These are phyloP conservation scores for Zalaria obscura DNA, from an alignment of 2,329 filamentous ascomycete species.

Conservation along the genomic window DNA sequence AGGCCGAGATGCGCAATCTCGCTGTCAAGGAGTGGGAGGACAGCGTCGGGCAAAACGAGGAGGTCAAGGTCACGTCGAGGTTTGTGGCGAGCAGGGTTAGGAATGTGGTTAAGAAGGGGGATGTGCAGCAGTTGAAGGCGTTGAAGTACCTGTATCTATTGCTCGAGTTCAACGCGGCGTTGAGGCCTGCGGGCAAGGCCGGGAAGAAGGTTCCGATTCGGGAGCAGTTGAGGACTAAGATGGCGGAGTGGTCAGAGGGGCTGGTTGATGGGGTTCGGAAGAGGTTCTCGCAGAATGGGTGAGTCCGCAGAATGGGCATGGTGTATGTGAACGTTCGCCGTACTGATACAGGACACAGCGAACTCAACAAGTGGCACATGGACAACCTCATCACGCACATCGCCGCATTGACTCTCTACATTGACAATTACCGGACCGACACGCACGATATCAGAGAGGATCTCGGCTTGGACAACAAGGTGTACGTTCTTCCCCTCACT, in stretches of 20 bases:
- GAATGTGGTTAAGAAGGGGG: slow-evolving; percentile 38
- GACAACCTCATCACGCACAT: slow-evolving; percentile 63
- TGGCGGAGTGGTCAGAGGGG: slow-evolving; percentile 42
- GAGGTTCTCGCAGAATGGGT: slow-evolving; percentile 50
- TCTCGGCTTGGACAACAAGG: slow-evolving; percentile 54
- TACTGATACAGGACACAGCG: slow-evolving; percentile 13
- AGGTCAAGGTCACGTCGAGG: slow-evolving; percentile 42
- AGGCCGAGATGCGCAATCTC: slow-evolving; percentile 51
- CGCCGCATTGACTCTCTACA: slow-evolving; percentile 54
- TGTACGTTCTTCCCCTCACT: slow-evolving; percentile 22
- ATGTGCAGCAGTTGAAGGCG: slow-evolving; percentile 32
- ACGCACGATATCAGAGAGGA: slow-evolving; percentile 57
- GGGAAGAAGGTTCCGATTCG: slow-evolving; percentile 41
- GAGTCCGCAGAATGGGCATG: slow-evolving; percentile 1
- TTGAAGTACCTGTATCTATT: slow-evolving; percentile 34
- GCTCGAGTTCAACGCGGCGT: slow-evolving; percentile 31
- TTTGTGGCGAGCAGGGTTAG: slow-evolving; percentile 53
- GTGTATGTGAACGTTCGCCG: slow-evolving; percentile 2
- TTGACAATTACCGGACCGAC: slow-evolving; percentile 62
- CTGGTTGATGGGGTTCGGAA: slow-evolving; percentile 54
- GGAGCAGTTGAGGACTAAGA: slow-evolving; percentile 45
- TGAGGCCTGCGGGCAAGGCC: slow-evolving; percentile 17
- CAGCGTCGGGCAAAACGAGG: slow-evolving; percentile 42
- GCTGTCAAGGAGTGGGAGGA: slow-evolving; percentile 64
- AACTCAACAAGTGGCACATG: slow-evolving; percentile 56